Base-by-base conservation (phyloP, 768 basidiomycete species). In the Psilocybe cyanescens region DNA sequence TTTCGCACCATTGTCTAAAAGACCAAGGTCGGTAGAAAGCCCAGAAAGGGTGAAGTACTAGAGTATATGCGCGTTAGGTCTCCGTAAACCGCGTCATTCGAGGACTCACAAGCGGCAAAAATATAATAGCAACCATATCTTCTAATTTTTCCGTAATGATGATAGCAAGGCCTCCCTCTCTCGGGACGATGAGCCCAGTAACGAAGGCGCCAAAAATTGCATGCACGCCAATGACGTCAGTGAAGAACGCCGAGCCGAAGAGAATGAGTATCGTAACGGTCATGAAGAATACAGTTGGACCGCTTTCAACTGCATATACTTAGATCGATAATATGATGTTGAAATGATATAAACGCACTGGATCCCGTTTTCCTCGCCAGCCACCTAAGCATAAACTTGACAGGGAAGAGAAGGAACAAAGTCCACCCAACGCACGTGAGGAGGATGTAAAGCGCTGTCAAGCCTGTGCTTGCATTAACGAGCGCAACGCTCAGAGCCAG, bases 41-140 rank as follows among this genome's bases (percentile, higher is more conserved):
- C 97, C 97, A 0, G 94, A 96, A 3, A 95, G 74, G 0, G 95
- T 93, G 68, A 99, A 99, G 77, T 98, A 99, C 88, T 93, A 29
- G 54, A 41, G 24, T 28, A 58, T 60, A 63, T 60, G 61, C 68
- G 19, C 53, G 19, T 56, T 17, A 44, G 30, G 28, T 16, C 17
- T 19, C 11, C 48, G 17, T 8, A 1, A 14, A 51, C 29, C 37
- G 12, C 24, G 28, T 24, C 19, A n/a, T 8, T 9, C 33, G 14
- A 17, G 3, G 8, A 73, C 81, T 62, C 69, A 93, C 92, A 54
- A 97, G 78, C 3, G 95, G 95, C 11, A 97, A 76, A 76, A 97
- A 96, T 47, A 96, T 87, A 61, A 96, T 89, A 0, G 92, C 77
- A 2, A 96, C 92, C 84, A 97, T 88, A 75, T 98, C 97, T 76